A percentile compares a stretch with the other conserved stretches of the same genome.
phyloP scores from a whole-genome alignment of 1,284 basidiomycete species.

The Coniferiporia sulphurascens region DNA sequence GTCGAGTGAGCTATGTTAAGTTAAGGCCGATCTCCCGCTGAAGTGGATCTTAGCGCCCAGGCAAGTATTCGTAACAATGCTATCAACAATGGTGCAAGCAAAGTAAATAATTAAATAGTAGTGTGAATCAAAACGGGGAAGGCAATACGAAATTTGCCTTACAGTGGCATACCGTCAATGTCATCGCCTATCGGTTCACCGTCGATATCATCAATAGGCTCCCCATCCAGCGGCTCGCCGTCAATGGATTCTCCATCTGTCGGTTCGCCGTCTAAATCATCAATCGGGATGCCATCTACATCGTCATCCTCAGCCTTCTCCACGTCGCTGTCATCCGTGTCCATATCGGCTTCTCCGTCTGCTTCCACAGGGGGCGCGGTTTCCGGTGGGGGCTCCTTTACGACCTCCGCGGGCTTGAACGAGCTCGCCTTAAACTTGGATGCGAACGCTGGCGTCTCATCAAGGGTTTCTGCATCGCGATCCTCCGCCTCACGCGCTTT shows the following conservation, averaged over 20 bases:
- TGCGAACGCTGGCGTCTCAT: conserved; percentile 32
- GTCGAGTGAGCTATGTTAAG: too few relatives aligned
- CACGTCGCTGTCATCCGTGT: conserved; percentile 37
- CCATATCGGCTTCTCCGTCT: conserved; percentile 41
- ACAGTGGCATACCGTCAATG: conserved; percentile 34
- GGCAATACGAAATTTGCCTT: conserved; percentile 30
- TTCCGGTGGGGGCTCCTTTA: conserved; percentile 24
- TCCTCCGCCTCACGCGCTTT: conserved; percentile 30
- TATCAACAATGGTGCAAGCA: too few relatives aligned
- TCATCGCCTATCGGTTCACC: too few relatives aligned
- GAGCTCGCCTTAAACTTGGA: conserved; percentile 76
- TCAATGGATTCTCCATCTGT: conserved; percentile 35
- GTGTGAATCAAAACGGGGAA: too few relatives aligned
- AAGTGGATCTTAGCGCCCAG: too few relatives aligned
- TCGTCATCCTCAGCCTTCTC: conserved; percentile 34
- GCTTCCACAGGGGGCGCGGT: conserved; percentile 30
- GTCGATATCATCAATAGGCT: conserved; percentile 35
- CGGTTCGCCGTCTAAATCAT: conserved; percentile 35
- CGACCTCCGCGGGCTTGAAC: conserved; percentile 63
- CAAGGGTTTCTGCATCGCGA: conserved; percentile 28
- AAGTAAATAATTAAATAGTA: too few relatives aligned
- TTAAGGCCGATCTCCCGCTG: too few relatives aligned
- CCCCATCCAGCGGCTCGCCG: conserved; percentile 35
- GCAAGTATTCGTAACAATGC: too few relatives aligned
- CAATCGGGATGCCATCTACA: conserved; percentile 37